Base-by-base conservation (phyloP, 306 rosid species). In the Sophora flavescens region DNA sequence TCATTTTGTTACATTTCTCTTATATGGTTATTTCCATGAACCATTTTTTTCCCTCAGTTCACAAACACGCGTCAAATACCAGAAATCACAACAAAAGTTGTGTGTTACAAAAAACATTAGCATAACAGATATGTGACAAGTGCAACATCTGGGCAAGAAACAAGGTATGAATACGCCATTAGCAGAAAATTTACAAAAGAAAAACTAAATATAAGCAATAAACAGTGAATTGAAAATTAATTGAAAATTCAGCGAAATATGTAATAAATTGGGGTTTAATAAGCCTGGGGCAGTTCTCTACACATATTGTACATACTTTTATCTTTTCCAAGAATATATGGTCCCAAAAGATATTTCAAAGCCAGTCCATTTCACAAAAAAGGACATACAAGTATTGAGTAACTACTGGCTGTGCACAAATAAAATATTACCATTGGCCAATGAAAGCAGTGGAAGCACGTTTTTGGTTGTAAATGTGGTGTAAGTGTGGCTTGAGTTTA, bases 131-230 rank as follows among this genome's bases (percentile, higher is more conserved):
- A 92, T 22, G 96, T 92, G 76, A 92, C 93, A 39, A 92, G 86
- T 56, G 91, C 96, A 68, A 92, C 87, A 74, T 94, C 98, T 85
- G 88, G n/a, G 58, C 59, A 80, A 81, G 18, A 70, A 62, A 39
- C 22, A 78, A 13, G 14, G 44, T 44, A 78, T 63, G 57, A 51
- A 81, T 18, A 59, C 32, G 14, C 42, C 38, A 66, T 68, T 62
- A 74, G 50, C 63, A 58, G 22, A 68, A 80, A 74, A 33, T 28
- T 42, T 48, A 63, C 63, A 26, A 9, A 6, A 41, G 73, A 58
- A 51, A 22, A 16, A 12, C 26, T 59, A 8, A 76, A 60, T 60
- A 76, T 61, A 42, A 57, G 48, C 52, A 76, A 65, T 16, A 75
- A 58, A 62, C 51, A 33, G 41, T 38, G 67, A 79, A n/a, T 38